Evolutionary conservation across 345 rosid genomes (phyloP).

Genomic region (Anastatica hierochuntica): DNA sequence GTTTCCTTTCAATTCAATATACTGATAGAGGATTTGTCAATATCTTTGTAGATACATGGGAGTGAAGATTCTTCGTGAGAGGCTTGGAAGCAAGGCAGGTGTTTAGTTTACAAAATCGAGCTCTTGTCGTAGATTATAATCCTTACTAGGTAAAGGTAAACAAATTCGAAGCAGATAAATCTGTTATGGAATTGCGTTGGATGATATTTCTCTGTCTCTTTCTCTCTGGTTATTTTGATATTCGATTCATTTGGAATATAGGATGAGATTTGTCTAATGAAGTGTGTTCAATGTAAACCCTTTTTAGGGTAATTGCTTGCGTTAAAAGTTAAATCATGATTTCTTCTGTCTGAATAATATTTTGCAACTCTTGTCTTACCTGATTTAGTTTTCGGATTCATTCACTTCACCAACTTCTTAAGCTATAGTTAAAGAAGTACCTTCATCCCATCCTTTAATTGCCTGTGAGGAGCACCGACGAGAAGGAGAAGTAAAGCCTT

Average conservation of each 20-base stretch:
- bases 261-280: constrained; percentile 2
- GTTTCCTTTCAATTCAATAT: neutral
- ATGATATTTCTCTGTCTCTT: neutral
- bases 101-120: constrained; percentile 35
- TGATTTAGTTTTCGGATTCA: too few species aligned
- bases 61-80: constrained; percentile 62
- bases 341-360: too few species aligned
- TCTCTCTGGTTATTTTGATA: constrained; percentile 14
- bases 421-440: too few species aligned
- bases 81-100: constrained; percentile 53
- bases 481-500: constrained; percentile 94
- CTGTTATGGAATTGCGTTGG: too few species aligned
- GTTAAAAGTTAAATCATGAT: too few species aligned
- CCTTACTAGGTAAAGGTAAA: too few species aligned
- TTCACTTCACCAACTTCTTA: too few species aligned
- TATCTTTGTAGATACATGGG: constrained; percentile 80
- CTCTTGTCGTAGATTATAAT: too few species aligned
- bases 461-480: constrained; percentile 95
- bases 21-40: constrained; percentile 7
- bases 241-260: constrained; percentile 20
- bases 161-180: too few species aligned
- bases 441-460: constrained; percentile 67
- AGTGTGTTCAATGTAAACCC: too few species aligned
- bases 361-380: too few species aligned
- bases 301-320: too few species aligned